phyloP scores from a whole-genome alignment of 73 alveolate genomes.

The Uronychia setigera region DNA sequence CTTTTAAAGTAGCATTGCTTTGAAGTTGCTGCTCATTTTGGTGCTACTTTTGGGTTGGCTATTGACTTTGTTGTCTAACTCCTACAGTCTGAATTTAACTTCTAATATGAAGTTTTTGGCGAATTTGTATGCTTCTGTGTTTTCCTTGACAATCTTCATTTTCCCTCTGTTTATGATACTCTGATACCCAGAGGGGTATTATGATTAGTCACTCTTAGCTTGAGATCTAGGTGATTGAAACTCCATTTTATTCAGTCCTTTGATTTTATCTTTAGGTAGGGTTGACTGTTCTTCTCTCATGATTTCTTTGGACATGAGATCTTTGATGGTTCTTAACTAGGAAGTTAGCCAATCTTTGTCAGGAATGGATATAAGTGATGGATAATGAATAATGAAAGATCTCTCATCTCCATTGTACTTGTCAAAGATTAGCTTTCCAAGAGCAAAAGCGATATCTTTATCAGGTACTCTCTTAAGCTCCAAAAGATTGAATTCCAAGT shows the following conservation, averaged over 20 bases:
- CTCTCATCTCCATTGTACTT: not conserved
- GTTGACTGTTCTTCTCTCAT: not conserved
- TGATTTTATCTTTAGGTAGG: no score
- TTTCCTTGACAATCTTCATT: not conserved
- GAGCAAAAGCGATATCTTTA: not conserved
- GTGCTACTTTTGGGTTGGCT: not conserved
- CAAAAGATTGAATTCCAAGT: not conserved
- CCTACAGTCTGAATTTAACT: not conserved
- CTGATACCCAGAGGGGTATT: not conserved
- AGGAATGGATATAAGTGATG: not conserved
- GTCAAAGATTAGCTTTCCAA: not conserved
- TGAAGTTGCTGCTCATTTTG: not conserved
- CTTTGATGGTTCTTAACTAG: not conserved
- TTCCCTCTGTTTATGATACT: not conserved
- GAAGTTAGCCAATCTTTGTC: not conserved
- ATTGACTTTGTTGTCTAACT: not conserved
- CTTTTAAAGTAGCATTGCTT: not conserved
- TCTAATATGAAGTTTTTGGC: not conserved
- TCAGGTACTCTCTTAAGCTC: not conserved
- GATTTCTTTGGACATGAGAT: not conserved
- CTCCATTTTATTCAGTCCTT: not conserved
- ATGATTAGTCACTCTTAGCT: not conserved
- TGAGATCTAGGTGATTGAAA: not conserved
- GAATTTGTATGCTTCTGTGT: not conserved
- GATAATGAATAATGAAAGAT: not conserved